Evolutionary conservation across 2,329 filamentous ascomycete species (phyloP), one percentile per base, ranked within the genome.

Genomic region (Botrytis pseudocinerea): DNA sequence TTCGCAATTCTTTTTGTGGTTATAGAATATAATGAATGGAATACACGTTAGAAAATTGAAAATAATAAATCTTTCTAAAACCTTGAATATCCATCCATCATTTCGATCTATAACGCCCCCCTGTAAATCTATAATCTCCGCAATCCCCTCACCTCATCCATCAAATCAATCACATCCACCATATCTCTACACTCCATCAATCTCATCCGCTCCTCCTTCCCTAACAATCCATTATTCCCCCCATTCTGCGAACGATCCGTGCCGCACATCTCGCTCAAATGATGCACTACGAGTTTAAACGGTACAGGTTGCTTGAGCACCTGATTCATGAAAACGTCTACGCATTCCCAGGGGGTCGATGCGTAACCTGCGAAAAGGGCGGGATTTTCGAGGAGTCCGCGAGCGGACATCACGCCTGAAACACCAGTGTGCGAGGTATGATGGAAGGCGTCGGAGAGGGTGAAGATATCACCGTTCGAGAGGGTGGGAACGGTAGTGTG

Each of bases 381-480:
- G 2, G 91, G 91, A 80, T 93, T 92, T 77, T 89, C 84, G 60
- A 93, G 85, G 4, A 93, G 83, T 14, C 90, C 91, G 65, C 91
- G 86, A 12, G 91, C 91, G 32, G 91, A 89, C 91, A 93, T 93
- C 72, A 93, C 87, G 51, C 91, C 89, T 5, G 69, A 28, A 0
- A 85, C 87, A 59, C 85, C 82, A 44, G 80, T 73, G 3, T 74
- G 7, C 3, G 38, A n/a, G 2, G 60, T 62, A n/a, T 62, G 60
- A 4, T 62, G 22, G 6, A 40, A 61, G 0, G 75, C 76, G 70
- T 76, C 73, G 0, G 64, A 40, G 2, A 91, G 83, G 44, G 88
- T 86, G 76, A 91, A 92, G 32, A 92, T 87, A 77, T 93, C 91
- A 25, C 91, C 91, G n/a, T 91, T 92, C 4, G 91, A 86, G 10